phyloP scores from a whole-genome alignment of 2,329 filamentous ascomycete genomes.

The Fusarium udum region DNA sequence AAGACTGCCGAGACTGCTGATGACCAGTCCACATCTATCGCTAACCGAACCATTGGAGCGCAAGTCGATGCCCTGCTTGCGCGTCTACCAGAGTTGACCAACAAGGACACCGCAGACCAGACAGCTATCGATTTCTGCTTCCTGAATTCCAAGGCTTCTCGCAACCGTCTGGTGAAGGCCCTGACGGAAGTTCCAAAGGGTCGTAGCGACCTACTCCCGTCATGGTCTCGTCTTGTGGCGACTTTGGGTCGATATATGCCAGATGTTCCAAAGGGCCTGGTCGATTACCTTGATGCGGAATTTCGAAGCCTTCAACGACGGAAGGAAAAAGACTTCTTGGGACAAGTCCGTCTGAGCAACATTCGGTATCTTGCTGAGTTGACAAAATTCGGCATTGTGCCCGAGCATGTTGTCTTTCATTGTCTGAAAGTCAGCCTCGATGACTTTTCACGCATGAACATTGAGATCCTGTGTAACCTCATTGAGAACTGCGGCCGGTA shows the following conservation, averaged over 20 bases:
- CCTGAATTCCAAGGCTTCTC: slow-evolving; percentile 96
- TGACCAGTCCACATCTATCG: slow-evolving; percentile 91
- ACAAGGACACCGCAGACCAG: slow-evolving; percentile 91
- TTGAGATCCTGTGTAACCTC: slow-evolving; percentile 96
- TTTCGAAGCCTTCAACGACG: slow-evolving; percentile 96
- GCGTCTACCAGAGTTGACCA: slow-evolving; percentile 88
- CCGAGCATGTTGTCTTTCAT: slow-evolving; percentile 98
- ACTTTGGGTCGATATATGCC: slow-evolving; percentile 94
- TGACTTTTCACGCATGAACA: slow-evolving; percentile 98
- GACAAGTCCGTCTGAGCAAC: slow-evolving; percentile 91
- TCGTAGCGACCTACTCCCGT: slow-evolving; percentile 86
- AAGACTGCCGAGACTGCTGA: slow-evolving; percentile 70
- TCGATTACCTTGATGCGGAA: slow-evolving; percentile 93
- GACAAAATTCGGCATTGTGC: slow-evolving; percentile 97
- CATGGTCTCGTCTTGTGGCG: slow-evolving; percentile 91
- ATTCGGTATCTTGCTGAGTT: slow-evolving; percentile 97
- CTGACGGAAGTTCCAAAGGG: slow-evolving; percentile 95
- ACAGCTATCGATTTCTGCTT: slow-evolving; percentile 97
- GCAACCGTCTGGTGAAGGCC: slow-evolving; percentile 92
- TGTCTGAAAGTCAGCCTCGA: slow-evolving; percentile 97
- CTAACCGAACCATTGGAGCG: slow-evolving; percentile 96
- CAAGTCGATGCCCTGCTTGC: slow-evolving; percentile 92
- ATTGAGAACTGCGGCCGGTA: slow-evolving; percentile 97
- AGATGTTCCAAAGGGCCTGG: slow-evolving; percentile 90
- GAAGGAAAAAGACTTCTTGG: slow-evolving; percentile 97